Conservation (phyloP, 768 basidiomycete species). For the Dictyophora rubrovolvata region DNA sequence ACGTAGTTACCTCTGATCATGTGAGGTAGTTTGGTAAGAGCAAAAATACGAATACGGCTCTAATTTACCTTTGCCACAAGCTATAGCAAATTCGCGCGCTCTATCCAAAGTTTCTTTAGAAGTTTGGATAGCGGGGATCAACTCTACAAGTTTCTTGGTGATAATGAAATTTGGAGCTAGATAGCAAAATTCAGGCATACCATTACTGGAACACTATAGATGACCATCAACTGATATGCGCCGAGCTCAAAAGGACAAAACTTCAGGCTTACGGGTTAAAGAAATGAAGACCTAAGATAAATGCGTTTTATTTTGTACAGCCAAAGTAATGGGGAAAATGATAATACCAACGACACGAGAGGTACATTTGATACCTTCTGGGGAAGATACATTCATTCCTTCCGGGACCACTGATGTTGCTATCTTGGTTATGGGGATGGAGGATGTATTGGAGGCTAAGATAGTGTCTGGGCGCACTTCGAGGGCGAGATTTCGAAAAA, state of each 20-base stretch:
- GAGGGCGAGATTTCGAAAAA: conserved; percentile 63
- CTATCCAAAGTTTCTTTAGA: conserved; percentile 63
- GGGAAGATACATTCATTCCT: conserved; percentile 47
- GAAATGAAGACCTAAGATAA: conserved; percentile 66
- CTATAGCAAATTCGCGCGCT: conserved; percentile 70
- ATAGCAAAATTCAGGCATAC: conserved; percentile 28
- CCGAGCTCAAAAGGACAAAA: neutral
- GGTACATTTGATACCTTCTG: conserved; percentile 52
- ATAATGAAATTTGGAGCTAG: neutral
- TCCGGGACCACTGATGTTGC: conserved; percentile 65
- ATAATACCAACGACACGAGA: conserved; percentile 71
- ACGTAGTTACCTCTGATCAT: conserved; percentile 73
- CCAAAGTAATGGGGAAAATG: conserved; percentile 9
- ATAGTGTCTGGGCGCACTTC: conserved; percentile 66
- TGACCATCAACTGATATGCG: neutral
- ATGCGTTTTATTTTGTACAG: neutral
- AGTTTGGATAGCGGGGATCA: conserved; percentile 91
- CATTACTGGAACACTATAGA: conserved; percentile 72
- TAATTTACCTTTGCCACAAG: conserved; percentile 76
- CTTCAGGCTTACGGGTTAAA: conserved; percentile 57
- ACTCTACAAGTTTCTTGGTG: conserved; percentile 79
- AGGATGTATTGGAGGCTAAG: conserved; percentile 87
- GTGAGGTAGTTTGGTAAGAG: neutral
- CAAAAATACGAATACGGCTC: neutral
- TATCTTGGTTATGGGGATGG: conserved; percentile 91